Conservation (phyloP, 176 grass and related monocot genomes). For the Oropetium thomaeum region DNA sequence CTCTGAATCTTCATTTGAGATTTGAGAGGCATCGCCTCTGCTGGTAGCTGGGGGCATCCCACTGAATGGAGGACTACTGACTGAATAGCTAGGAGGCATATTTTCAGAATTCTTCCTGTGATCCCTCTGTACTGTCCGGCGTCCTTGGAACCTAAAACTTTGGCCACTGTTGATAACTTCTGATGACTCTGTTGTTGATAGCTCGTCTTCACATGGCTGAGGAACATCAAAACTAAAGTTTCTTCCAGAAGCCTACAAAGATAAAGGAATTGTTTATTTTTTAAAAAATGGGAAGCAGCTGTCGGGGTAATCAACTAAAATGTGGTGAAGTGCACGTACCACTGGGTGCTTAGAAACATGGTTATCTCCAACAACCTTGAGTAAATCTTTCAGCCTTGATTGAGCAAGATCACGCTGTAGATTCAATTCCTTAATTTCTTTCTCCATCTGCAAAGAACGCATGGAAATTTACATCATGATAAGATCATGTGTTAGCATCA, state of each 20-base stretch:
- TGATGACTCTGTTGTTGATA: constrained; percentile 44
- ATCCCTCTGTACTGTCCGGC: constrained; percentile 14
- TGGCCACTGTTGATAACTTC: constrained; percentile 42
- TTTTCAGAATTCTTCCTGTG: constrained; percentile 39
- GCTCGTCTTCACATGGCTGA: constrained; percentile 57
- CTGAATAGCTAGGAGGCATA: constrained; percentile 38
- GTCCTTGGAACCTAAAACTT: constrained; percentile 39
- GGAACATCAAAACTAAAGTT: constrained; percentile 57
- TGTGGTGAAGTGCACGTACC: constrained; percentile 39
- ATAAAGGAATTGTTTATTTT: constrained; percentile 13
- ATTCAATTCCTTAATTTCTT: constrained; percentile 87
- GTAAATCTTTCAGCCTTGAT: constrained; percentile 71
- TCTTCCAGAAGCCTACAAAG: constrained; percentile 52
- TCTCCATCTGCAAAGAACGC: constrained; percentile 78
- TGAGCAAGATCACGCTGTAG: constrained; percentile 69
- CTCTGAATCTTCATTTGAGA: constrained; percentile 58
- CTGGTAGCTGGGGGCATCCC: constrained; percentile 38
- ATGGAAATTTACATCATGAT: background rate
- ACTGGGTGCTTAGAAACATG: constrained; percentile 37
- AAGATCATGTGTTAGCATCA: background rate
- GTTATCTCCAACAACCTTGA: constrained; percentile 67
- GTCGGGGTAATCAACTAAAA: background rate
- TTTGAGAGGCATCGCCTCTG: constrained; percentile 31
- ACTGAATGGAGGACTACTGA: constrained; percentile 56
- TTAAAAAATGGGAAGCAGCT: background rate